A percentile compares a stretch with the other conserved stretches of the same genome.
These are phyloP conservation scores for Puccinia novopanici DNA, from an alignment of 1,284 basidiomycete species.

Conservation along the genomic window DNA sequence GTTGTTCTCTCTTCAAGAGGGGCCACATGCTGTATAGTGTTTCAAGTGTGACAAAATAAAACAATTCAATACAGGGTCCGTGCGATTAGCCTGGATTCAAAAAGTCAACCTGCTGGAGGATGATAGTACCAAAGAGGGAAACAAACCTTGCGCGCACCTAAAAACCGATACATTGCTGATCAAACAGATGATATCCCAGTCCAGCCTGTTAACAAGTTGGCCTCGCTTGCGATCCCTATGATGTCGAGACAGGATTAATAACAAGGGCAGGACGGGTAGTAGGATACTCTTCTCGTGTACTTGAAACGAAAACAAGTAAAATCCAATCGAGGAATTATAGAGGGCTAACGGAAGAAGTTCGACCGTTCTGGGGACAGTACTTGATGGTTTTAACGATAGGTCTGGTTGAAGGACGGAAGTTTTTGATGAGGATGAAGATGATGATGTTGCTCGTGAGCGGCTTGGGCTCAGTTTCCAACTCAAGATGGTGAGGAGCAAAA, in stretches of 20 bases:
- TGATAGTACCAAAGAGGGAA: background rate
- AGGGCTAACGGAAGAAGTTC: conserved; percentile 71
- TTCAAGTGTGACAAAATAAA: background rate
- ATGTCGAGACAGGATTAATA: conserved; percentile 70
- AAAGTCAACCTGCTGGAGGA: background rate
- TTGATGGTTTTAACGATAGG: conserved; percentile 2
- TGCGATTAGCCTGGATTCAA: background rate
- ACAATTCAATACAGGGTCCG: background rate
- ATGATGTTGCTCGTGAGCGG: conserved; percentile 66
- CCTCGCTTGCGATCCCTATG: conserved; percentile 57
- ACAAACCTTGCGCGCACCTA: conserved; percentile 65
- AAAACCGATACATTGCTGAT: conserved; percentile 85
- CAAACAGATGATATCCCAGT: conserved; percentile 62
- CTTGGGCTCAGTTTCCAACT: conserved; percentile 53
- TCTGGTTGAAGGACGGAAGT: conserved; percentile 61
- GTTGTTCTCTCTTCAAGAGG: conserved; percentile 74
- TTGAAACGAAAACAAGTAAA: conserved; percentile 93
- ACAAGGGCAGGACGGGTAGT: conserved; percentile 81
- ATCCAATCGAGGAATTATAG: conserved; percentile 69
- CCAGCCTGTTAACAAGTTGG: conserved; percentile 56
- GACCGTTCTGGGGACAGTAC: conserved; percentile 63
- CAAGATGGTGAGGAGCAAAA: conserved; percentile 56
- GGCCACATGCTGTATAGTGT: conserved; percentile 76
- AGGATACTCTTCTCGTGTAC: conserved; percentile 92
- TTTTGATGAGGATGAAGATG: conserved; percentile 64